Percentiles rank a stretch among this genome's conserved stretches.
Conservation (phyloP, 441 rosid species). For the Capsella rubella region DNA sequence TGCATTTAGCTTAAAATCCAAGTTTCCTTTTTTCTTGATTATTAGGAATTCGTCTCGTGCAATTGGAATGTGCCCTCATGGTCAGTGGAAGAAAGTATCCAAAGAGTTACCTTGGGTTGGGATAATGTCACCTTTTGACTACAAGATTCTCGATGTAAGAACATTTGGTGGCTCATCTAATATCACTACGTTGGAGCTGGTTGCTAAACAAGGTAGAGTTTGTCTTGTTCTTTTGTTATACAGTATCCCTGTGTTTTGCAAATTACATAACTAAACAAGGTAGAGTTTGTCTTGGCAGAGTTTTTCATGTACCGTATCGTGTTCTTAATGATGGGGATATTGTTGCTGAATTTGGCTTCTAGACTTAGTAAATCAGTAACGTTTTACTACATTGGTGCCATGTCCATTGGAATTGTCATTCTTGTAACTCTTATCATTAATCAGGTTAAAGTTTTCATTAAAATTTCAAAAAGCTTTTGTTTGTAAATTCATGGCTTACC, state of each 20-base stretch:
- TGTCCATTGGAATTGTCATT: conserved; percentile 77
- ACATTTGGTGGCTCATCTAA: conserved; percentile 46
- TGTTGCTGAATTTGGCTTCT: conserved; percentile 63
- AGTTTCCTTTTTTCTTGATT: neutral
- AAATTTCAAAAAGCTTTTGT: neutral
- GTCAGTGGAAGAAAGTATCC: conserved; percentile 70
- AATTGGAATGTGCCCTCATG: conserved; percentile 72
- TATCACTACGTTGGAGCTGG: conserved; percentile 51
- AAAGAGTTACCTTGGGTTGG: conserved; percentile 67
- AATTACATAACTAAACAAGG: neutral
- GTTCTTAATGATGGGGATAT: conserved; percentile 60
- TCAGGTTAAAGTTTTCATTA: conserved; percentile 54
- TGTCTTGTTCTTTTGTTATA: neutral
- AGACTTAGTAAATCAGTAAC: conserved; percentile 67
- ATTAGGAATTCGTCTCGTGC: conserved; percentile 69
- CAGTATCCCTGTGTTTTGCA: neutral
- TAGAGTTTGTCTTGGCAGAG: conserved; percentile 49
- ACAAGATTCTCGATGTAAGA: conserved; percentile 72
- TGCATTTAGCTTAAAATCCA: neutral
- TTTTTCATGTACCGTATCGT: conserved; percentile 62
- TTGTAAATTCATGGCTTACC: neutral
- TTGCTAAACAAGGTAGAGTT: conserved; percentile 62
- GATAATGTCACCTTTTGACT: conserved; percentile 82
- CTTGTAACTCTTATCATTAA: conserved; percentile 68
- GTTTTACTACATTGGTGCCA: conserved; percentile 77